These are phyloP conservation scores for Thielaviopsis cerberus DNA, from an alignment of 2,329 filamentous ascomycete genomes.

Conservation along the genomic window DNA sequence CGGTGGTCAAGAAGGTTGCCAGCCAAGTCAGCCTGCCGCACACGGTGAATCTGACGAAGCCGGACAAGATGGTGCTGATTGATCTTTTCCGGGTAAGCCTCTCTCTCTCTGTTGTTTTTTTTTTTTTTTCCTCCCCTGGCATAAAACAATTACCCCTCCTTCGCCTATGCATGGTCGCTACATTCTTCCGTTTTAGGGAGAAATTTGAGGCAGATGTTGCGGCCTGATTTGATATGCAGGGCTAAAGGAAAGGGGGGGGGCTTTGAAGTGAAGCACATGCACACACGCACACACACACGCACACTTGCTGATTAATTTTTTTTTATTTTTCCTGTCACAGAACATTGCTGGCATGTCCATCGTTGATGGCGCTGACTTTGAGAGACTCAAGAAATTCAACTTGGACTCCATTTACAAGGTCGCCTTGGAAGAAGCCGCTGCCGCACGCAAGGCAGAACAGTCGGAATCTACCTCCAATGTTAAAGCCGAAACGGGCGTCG, in stretches of 20 bases:
- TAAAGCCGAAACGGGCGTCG: no score
- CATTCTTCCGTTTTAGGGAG: slow-evolving; percentile 2
- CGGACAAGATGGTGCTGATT: slow-evolving; percentile 61
- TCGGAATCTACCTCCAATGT: not conserved
- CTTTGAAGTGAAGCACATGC: no score
- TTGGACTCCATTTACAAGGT: slow-evolving; percentile 50
- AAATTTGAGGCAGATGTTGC: no score
- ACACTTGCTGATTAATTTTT: no score
- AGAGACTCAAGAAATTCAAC: slow-evolving; percentile 59
- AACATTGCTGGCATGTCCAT: slow-evolving; percentile 64
- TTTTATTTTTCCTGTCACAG: slow-evolving; percentile 26
- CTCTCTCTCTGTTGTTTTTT: slow-evolving; percentile 16
- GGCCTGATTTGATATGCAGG: no score
- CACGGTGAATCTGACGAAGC: slow-evolving; percentile 58
- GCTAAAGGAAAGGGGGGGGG: no score
- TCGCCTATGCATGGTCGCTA: slow-evolving; percentile 12
- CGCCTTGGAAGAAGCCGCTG: slow-evolving; percentile 7
- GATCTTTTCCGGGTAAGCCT: slow-evolving; percentile 42
- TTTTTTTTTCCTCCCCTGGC: no score
- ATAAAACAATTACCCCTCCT: slow-evolving; percentile 1
- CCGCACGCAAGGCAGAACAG: not conserved
- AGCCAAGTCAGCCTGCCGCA: slow-evolving; percentile 45
- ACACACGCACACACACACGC: no score
- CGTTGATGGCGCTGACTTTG: slow-evolving; percentile 50
- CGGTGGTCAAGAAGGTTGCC: slow-evolving; percentile 54